Evolutionary conservation across 1,139 yeast species (phyloP), one percentile per base, ranked within the genome.

Genomic region (Magnusiomyces paraingens): DNA sequence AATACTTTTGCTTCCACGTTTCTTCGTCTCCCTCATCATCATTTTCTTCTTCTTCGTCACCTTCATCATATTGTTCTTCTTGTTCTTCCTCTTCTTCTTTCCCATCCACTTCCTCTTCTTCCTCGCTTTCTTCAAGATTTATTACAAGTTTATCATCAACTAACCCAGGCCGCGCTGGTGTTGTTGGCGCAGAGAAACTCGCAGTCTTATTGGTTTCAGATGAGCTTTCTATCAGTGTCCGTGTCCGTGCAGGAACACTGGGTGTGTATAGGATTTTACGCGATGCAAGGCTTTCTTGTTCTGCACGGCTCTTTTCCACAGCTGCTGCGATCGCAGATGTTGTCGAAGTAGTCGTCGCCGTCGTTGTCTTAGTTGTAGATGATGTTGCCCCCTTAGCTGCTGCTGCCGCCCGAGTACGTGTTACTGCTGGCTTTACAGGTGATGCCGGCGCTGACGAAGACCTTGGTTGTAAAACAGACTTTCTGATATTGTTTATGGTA

Each of bases 1-100:
- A 47, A 47, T 55, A 55, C 32, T 47, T 52, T 6, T 50, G 29
- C 40, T 55, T 50, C 57, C 57, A 55, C 17, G 47, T 41, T 5
- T 47, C 35, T 26, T 49, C 22, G 3, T 14, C 21, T 20, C 4
- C 20, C 6, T 20, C 32, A 10, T 18, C 8, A 17, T 49, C 14
- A 12, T 44, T 47, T n/a, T 49, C 46, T 41, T 51, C 53, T 32
- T 20, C 47, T n/a, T n/a, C n/a, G n/a, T n/a, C n/a, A n/a, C n/a
- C n/a, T n/a, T n/a, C n/a, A n/a, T n/a, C 20, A 21, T 18, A 8
- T 12, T 40, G n/a, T 15, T 15, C 4, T 20, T 39, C 14, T 18
- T 32, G 18, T 14, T 20, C 11, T 21, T 3, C 15, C 2, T 21
- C 18, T 18, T 41, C 21, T 1, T 18, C 22, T n/a, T n/a, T n/a